Evolutionary conservation across 176 grass and related monocot genomes (phyloP).

Genomic region (Oryza longistaminata): DNA sequence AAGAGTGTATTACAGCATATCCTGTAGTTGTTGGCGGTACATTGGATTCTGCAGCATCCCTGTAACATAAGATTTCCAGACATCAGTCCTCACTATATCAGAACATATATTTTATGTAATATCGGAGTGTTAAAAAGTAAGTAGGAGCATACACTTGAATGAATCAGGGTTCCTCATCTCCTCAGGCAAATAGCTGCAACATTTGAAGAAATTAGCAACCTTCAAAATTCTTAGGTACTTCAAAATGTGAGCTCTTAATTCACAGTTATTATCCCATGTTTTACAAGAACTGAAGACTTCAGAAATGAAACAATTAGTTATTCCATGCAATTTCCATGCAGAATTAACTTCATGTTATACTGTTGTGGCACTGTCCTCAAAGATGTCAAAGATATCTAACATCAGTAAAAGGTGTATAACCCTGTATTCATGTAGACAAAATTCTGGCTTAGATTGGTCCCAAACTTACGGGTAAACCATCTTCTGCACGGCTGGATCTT

Average conservation of each 20-base stretch:
- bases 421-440: background rate
- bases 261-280: background rate
- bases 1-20: conserved; percentile 81
- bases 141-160: conserved; percentile 79
- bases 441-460: background rate
- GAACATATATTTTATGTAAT: conserved; percentile 28
- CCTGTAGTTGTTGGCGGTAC: conserved; percentile 91
- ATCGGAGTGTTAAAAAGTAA: conserved; percentile 18
- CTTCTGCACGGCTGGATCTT: conserved; percentile 94
- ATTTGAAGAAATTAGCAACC: conserved; percentile 37
- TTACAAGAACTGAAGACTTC: conserved; percentile 1
- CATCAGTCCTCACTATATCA: conserved; percentile 5
- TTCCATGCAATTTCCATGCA: background rate
- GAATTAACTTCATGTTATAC: conserved; percentile 24
- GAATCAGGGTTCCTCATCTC: conserved; percentile 94
- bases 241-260: conserved; percentile 15
- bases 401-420: background rate
- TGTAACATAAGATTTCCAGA: conserved; percentile 51
- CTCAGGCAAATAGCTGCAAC: conserved; percentile 93
- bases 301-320: conserved; percentile 22
- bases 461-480: conserved; percentile 97
- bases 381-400: background rate
- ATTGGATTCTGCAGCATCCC: conserved; percentile 96
- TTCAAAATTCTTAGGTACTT: conserved; percentile 23
- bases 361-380: background rate